A percentile compares a stretch with the other conserved stretches of the same genome.
phyloP scores from a whole-genome alignment of 2,329 filamentous ascomycete species.

The Aspergillus sp. region DNA sequence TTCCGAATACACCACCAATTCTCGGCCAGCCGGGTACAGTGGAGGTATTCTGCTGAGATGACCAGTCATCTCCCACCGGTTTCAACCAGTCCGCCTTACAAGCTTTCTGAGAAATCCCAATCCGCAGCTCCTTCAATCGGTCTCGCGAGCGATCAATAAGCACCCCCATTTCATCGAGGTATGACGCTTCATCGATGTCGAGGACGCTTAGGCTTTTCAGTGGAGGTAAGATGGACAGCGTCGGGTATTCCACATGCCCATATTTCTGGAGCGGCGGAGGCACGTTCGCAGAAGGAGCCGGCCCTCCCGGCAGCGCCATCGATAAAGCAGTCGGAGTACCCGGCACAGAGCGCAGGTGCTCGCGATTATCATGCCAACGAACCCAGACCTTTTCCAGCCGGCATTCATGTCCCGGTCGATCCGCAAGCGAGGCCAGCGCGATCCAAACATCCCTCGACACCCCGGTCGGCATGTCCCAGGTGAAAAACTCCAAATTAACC shows the following conservation, averaged over 20 bases:
- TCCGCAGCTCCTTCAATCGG: conserved; percentile 59
- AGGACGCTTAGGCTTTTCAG: conserved; percentile 67
- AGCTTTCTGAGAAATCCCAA: conserved; percentile 53
- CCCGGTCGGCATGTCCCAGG: conserved; percentile 85
- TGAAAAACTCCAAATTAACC: conserved; percentile 70
- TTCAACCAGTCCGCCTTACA: conserved; percentile 20
- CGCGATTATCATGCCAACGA: conserved; percentile 69
- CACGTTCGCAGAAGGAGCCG: conserved; percentile 9
- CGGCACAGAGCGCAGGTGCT: conserved; percentile 22
- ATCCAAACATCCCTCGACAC: conserved; percentile 74
- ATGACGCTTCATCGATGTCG: conserved; percentile 73
- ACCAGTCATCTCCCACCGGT: conserved; percentile 9
- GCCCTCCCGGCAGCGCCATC: conserved; percentile 8
- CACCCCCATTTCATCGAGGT: conserved; percentile 72
- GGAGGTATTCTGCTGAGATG: conserved; percentile 5
- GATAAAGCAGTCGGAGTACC: conserved; percentile 9
- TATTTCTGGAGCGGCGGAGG: conserved; percentile 41
- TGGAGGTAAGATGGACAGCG: conserved; percentile 66
- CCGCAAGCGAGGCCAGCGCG: conserved; percentile 61
- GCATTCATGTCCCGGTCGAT: conserved; percentile 52
- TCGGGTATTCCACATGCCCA: conserved; percentile 63
- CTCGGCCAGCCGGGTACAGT: conserved; percentile 20
- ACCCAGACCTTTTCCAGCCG: conserved; percentile 69
- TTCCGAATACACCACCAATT: conserved; percentile 23
- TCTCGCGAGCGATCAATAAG: conserved; percentile 62